Base-by-base conservation (phyloP, 2,329 filamentous ascomycete species). In the Pleurostoma richardsiae region DNA sequence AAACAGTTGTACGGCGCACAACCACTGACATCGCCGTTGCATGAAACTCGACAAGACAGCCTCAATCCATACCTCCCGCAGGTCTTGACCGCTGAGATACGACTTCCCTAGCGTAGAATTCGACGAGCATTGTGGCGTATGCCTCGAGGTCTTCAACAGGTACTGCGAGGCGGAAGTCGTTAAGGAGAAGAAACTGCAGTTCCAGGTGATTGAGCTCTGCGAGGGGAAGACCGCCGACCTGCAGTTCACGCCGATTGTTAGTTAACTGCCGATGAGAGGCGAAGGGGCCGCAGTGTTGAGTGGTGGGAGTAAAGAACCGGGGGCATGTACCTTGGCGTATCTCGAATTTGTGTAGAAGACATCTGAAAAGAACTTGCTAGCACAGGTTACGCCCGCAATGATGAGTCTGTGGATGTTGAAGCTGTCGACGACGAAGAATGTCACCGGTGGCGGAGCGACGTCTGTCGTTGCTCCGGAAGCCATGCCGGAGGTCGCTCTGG, bases 271-370 rank as follows among this genome's bases (percentile, higher is more conserved):
- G 19, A 19, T 19, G 19, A 19, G 19, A 19, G 19, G 19, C 19
- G 19, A 19, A 19, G 19, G 19, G 19, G 19, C 19, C 19, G 19
- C 19, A 19, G 19, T 19, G 19, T 19, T 19, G 19, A 19, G 19
- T 19, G 19, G 19, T 19, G 19, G 19, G 19, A 19, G 19, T 19
- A 19, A 19, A 19, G 19, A 19, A 19, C 19, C 19, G 19, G 19
- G 19, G 19, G 19, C 19, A 19, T 76, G 53, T 76, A 96, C 94
- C 87, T 97, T 99, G 50, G 94, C 94, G 66, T 99, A 99, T 83
- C 94, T 82, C 46, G 94, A 97, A 68, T 99, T 99, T 7, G 94
- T 99, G 65, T 97, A 99, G 60, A 99, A 99, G 39, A 97, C 92
- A 69, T 99, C 82, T 4, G 92, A 97, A 69, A 99, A 99, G 76